Conservation (phyloP, 768 basidiomycete species). For the Termitomyces sp. region DNA sequence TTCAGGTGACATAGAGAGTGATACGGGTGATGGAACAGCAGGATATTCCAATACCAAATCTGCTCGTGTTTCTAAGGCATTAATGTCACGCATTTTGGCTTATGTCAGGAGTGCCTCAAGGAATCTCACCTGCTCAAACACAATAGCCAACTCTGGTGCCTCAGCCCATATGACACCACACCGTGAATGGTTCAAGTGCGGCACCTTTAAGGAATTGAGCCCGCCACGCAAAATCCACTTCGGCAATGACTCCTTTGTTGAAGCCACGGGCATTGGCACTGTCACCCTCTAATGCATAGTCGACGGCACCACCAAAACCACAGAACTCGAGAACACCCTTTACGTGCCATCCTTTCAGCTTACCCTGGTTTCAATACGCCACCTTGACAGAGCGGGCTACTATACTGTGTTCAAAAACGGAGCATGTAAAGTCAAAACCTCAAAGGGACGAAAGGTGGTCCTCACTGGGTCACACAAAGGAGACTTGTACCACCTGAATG, state of each 20-base stretch:
- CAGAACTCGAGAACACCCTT: neutral
- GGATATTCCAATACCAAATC: neutral
- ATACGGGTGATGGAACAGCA: neutral
- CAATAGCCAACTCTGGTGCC: neutral
- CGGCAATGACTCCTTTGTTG: neutral
- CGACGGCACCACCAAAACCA: neutral
- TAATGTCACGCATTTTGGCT: neutral
- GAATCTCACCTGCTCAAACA: too few relatives aligned
- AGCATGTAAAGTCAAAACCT: neutral
- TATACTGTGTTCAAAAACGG: neutral
- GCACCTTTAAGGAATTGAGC: neutral
- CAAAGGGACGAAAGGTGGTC: neutral
- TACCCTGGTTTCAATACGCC: neutral
- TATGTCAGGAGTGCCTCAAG: neutral
- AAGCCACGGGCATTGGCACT: neutral
- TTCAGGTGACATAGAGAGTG: neutral
- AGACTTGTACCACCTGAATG: neutral
- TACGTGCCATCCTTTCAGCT: neutral
- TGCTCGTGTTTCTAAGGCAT: neutral
- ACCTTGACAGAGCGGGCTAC: neutral
- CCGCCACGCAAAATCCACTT: neutral
- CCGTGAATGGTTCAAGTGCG: neutral
- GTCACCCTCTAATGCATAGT: neutral
- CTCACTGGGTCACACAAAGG: neutral
- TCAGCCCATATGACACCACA: neutral